Evolutionary conservation across 108 stramenopile species (phyloP).

Genomic region (Cyclotella baltica): DNA sequence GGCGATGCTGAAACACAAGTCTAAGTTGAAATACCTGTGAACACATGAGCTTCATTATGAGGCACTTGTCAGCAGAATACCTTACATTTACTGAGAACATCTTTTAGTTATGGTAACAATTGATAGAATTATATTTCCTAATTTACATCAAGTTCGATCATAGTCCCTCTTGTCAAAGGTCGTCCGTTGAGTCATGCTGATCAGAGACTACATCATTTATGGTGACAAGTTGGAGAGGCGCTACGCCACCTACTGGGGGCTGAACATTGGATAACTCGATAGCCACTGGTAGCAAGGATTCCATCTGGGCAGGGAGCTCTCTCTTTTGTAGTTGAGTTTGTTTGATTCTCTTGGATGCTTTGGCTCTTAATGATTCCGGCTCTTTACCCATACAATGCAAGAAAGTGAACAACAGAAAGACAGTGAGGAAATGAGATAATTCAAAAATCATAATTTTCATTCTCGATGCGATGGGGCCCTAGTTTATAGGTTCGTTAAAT

Average conservation of each 20-base stretch:
- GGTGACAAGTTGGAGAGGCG: not conserved
- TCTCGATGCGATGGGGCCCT: not conserved
- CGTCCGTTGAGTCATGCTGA: too few species aligned
- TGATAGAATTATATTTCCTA: too few species aligned
- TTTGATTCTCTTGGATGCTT: not conserved
- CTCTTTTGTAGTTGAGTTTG: not conserved
- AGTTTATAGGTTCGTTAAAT: slow-evolving; percentile 27
- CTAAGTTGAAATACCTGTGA: too few species aligned
- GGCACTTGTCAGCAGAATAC: too few species aligned
- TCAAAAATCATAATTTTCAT: not conserved
- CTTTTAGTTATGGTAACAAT: too few species aligned
- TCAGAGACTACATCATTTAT: not conserved
- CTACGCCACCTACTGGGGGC: not conserved
- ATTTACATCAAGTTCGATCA: too few species aligned
- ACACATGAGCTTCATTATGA: too few species aligned
- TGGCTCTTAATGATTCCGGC: not conserved
- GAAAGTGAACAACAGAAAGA: not conserved
- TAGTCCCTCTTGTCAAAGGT: too few species aligned
- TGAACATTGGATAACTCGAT: not conserved
- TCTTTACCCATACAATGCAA: not conserved
- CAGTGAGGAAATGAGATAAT: not conserved
- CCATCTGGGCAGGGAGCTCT: not conserved
- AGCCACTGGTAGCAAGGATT: slow-evolving; percentile 4
- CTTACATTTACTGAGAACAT: too few species aligned
- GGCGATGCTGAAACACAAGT: too few species aligned